A percentile compares a stretch with the other conserved stretches of the same genome.
Evolutionary conservation across 768 basidiomycete species (phyloP).

Genomic region (Phaffia australis): DNA sequence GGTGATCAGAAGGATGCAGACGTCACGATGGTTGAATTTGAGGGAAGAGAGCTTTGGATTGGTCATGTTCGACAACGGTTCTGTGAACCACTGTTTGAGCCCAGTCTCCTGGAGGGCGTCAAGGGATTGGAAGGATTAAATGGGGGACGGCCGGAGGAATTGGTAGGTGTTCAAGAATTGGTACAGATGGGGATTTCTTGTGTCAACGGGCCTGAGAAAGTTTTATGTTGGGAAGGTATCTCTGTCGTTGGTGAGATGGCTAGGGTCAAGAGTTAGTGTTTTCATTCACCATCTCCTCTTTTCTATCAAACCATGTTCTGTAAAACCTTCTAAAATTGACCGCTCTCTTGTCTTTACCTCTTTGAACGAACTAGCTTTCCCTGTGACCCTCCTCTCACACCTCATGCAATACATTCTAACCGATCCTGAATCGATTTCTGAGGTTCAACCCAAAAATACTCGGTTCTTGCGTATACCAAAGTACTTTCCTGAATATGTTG

Average conservation of each 20-base stretch:
- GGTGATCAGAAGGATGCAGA: slow-evolving; percentile 26
- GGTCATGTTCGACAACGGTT: slow-evolving; percentile 83
- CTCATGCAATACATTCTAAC: slow-evolving; percentile 25
- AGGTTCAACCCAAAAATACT: slow-evolving; percentile 54
- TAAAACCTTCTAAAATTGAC: slow-evolving; percentile 44
- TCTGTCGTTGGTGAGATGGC: slow-evolving; percentile 55
- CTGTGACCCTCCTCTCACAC: slow-evolving; percentile 16
- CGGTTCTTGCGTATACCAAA: slow-evolving; percentile 63
- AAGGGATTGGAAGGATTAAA: neutral
- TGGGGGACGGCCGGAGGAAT: slow-evolving; percentile 4
- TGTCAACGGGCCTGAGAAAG: slow-evolving; percentile 52
- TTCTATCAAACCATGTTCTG: neutral
- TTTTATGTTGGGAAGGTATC: slow-evolving; percentile 51
- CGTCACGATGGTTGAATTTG: slow-evolving; percentile 21
- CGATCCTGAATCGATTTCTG: slow-evolving; percentile 34
- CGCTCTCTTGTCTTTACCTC: neutral
- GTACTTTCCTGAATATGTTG: slow-evolving; percentile 81
- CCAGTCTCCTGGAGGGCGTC: slow-evolving; percentile 43
- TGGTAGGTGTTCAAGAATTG: slow-evolving; percentile 19
- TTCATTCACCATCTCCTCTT: neutral
- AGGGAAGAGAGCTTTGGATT: slow-evolving; percentile 55
- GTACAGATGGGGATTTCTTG: slow-evolving; percentile 26
- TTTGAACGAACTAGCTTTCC: slow-evolving; percentile 9
- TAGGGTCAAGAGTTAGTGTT: slow-evolving; percentile 64
- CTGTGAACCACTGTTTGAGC: slow-evolving; percentile 81